Conservation (phyloP, 345 rosid species). For the Raphanus sativus region DNA sequence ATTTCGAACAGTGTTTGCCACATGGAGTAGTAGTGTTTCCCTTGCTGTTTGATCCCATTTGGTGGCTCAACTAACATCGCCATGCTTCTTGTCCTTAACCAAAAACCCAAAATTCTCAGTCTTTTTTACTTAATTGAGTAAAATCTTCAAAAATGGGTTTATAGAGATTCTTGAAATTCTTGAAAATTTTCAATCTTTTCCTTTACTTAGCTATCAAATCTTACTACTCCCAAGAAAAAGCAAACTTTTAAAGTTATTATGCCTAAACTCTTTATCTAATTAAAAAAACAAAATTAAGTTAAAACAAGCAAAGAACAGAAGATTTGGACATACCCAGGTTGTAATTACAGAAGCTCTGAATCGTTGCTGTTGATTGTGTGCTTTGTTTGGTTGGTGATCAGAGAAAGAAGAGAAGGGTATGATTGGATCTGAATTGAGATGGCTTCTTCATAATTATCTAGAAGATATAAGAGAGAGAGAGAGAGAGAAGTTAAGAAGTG, state of each 20-base stretch:
- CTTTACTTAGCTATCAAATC: constrained; percentile 41
- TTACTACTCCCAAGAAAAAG: constrained; percentile 25
- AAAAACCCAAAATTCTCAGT: not conserved
- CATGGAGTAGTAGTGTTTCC: constrained; percentile 83
- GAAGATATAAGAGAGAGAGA: constrained; percentile 26
- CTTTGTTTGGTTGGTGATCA: not conserved
- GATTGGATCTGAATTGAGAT: constrained; percentile 37
- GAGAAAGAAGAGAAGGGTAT: constrained; percentile 34
- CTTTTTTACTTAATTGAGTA: not conserved
- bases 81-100: constrained; percentile 44
- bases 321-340: constrained; percentile 17
- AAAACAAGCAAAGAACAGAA: not conserved
- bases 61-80: constrained; percentile 88
- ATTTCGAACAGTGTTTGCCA: constrained; percentile 87
- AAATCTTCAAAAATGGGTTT: constrained; percentile 19
- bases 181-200: constrained; percentile 8
- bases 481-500: constrained; percentile 26
- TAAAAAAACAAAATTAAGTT: not conserved
- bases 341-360: constrained; percentile 6
- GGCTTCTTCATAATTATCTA: constrained; percentile 29
- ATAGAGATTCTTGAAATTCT: not conserved
- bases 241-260: constrained; percentile 30
- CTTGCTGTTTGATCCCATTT: constrained; percentile 55
- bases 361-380: not conserved
- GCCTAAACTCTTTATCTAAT: constrained; percentile 3